These are phyloP conservation scores for Zygosaccharomyces pseudorouxii DNA, from an alignment of 805 yeast species.

Conservation along the genomic window DNA sequence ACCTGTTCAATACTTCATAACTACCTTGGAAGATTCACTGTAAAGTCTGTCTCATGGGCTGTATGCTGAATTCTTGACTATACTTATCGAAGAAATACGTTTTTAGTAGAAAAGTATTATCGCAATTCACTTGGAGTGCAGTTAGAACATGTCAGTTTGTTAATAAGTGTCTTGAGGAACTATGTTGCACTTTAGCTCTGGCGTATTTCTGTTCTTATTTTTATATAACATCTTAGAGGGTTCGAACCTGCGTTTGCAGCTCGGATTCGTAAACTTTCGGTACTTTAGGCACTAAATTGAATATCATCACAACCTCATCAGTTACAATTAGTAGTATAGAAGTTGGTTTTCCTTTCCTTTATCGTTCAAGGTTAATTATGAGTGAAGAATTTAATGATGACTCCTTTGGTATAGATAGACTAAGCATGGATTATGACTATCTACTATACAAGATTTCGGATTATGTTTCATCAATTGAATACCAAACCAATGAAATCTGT, in stretches of 20 bases:
- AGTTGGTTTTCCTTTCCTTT: too few species aligned
- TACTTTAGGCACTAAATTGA: not conserved
- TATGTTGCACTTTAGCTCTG: too few species aligned
- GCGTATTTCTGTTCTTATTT: too few species aligned
- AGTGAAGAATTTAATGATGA: slow-evolving; percentile 35
- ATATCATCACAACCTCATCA: not conserved
- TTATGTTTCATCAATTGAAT: slow-evolving; percentile 45
- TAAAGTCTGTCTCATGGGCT: too few species aligned
- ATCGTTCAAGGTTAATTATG: not conserved
- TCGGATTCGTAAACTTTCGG: not conserved
- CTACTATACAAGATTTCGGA: slow-evolving; percentile 58
- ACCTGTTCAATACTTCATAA: too few species aligned
- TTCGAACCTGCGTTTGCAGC: not conserved
- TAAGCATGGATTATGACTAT: slow-evolving; percentile 62
- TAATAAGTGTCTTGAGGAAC: too few species aligned
- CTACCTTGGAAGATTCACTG: too few species aligned
- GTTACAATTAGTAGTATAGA: not conserved
- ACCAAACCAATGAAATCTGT: slow-evolving; percentile 36
- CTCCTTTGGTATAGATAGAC: slow-evolving; percentile 56
- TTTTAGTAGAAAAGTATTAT: too few species aligned
- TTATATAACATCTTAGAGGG: not conserved
- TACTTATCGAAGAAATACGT: too few species aligned
- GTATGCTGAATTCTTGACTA: too few species aligned
- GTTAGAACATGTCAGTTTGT: too few species aligned
- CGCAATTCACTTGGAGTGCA: too few species aligned